These are phyloP conservation scores for Candida koratica DNA, from an alignment of 805 yeast species.

Conservation along the genomic window DNA sequence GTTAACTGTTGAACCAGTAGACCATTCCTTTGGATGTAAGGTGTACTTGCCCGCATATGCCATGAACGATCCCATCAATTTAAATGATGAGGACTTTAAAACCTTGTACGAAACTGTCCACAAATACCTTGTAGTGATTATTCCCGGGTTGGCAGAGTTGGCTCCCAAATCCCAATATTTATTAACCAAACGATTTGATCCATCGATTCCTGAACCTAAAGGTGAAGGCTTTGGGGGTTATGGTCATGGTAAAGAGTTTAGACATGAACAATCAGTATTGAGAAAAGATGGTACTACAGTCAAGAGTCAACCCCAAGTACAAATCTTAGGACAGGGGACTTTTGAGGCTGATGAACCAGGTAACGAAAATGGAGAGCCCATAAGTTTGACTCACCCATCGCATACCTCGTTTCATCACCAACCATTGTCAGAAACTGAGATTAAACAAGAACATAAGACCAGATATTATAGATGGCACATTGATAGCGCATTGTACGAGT, in stretches of 20 bases:
- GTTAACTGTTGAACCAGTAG: slow-evolving; percentile 43
- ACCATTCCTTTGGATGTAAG: slow-evolving; percentile 64
- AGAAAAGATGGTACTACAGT: slow-evolving; percentile 78
- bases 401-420: slow-evolving; percentile 77
- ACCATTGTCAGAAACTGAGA: slow-evolving; percentile 59
- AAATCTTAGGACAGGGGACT: slow-evolving; percentile 79
- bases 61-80: slow-evolving; percentile 62
- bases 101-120: slow-evolving; percentile 60
- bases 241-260: slow-evolving; percentile 77
- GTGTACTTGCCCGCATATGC: slow-evolving; percentile 63
- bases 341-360: slow-evolving; percentile 54
- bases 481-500: slow-evolving; percentile 81
- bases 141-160: slow-evolving; percentile 67
- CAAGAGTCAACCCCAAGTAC: slow-evolving; percentile 83
- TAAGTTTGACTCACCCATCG: slow-evolving; percentile 74
- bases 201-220: slow-evolving; percentile 48
- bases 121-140: slow-evolving; percentile 65
- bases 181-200: slow-evolving; percentile 76
- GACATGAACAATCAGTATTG: slow-evolving; percentile 55
- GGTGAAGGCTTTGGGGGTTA: slow-evolving; percentile 49
- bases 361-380: slow-evolving; percentile 57
- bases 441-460: slow-evolving; percentile 57
- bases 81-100: slow-evolving; percentile 63
- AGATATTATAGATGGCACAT: slow-evolving; percentile 93
- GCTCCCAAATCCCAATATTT: slow-evolving; percentile 72